A percentile compares a stretch with the other conserved stretches of the same genome.
Evolutionary conservation across 2,329 filamentous ascomycete genomes (phyloP).

Genomic region (Paecilomyces niveus): DNA sequence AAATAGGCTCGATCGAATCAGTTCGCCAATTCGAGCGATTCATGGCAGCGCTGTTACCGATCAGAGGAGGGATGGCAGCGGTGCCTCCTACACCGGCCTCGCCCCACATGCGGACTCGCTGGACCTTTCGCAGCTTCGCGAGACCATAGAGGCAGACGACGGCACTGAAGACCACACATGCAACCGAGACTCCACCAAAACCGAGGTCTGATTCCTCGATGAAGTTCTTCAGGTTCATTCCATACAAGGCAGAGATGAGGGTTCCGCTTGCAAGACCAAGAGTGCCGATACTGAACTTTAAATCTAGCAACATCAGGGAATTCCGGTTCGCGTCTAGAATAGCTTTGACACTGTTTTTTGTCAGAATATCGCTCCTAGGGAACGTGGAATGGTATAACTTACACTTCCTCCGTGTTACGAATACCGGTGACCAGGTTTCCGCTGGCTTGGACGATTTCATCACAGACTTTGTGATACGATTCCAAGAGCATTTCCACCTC

Average conservation of each 20-base stretch:
- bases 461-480: conserved; percentile 94
- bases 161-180: conserved; percentile 65
- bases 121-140: conserved; percentile 73
- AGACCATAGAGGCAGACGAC: conserved; percentile 80
- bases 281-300: conserved; percentile 93
- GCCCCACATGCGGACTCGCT: conserved; percentile 81
- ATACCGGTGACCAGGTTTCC: conserved; percentile 91
- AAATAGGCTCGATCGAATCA: conserved; percentile 36
- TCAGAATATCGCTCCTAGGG: conserved; percentile 11
- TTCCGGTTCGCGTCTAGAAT: conserved; percentile 98
- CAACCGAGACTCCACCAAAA: conserved; percentile 66
- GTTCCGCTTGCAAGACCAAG: conserved; percentile 92
- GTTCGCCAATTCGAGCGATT: conserved; percentile 35
- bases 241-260: conserved; percentile 96
- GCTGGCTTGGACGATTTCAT: conserved; percentile 94
- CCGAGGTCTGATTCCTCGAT: conserved; percentile 89
- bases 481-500: conserved; percentile 96
- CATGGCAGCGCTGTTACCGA: conserved; percentile 14
- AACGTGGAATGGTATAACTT: conserved; percentile 29
- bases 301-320: conserved; percentile 91
- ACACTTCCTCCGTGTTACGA: conserved; percentile 98
- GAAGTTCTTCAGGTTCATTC: conserved; percentile 99
- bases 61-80: conserved; percentile 20
- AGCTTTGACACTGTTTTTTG: conserved; percentile 66
- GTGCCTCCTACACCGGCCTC: conserved; percentile 39